phyloP scores from a whole-genome alignment of 2,329 filamentous ascomycete species.

The Chlorencoelia australis region DNA sequence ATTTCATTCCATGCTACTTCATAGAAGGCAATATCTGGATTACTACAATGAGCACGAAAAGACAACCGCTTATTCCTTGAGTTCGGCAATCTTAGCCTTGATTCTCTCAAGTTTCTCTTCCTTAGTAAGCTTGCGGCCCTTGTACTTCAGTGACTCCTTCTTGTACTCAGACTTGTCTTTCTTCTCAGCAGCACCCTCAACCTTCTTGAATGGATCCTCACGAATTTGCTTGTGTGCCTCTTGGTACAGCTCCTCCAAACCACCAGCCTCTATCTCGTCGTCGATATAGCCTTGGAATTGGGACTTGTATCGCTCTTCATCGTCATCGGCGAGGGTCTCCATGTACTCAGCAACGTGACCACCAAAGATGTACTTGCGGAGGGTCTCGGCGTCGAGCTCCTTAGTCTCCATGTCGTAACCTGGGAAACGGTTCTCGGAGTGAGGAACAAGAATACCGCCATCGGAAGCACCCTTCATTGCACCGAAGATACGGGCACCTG shows the following conservation, averaged over 20 bases:
- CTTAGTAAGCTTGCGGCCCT: conserved; percentile 64
- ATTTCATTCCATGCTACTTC: too few relatives aligned
- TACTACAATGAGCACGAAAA: conserved; percentile 9
- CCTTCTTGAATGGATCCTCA: conserved; percentile 96
- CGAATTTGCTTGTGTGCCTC: conserved; percentile 96
- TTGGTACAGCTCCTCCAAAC: conserved; percentile 90
- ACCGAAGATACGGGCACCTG: conserved; percentile 96
- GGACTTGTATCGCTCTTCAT: conserved; percentile 98
- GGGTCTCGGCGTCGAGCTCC: conserved; percentile 93
- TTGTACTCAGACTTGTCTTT: conserved; percentile 98
- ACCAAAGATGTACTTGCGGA: conserved; percentile 98
- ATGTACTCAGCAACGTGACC: conserved; percentile 99
- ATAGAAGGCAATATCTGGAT: conserved; percentile 10
- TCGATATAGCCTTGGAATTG: conserved; percentile 99
- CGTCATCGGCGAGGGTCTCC: conserved; percentile 98
- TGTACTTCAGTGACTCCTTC: conserved; percentile 88
- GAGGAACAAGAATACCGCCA: conserved; percentile 91
- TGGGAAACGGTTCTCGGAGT: conserved; percentile 99
- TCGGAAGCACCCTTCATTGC: conserved; percentile 99
- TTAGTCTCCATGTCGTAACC: conserved; percentile 95
- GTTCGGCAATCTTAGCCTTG: conserved; percentile 82
- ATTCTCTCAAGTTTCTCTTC: conserved; percentile 75
- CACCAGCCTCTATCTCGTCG: conserved; percentile 91
- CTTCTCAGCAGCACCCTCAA: conserved; percentile 62
- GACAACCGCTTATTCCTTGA: conserved; percentile 38